Evolutionary conservation across 768 basidiomycete genomes (phyloP).

Genomic region (Mycena polygramma): DNA sequence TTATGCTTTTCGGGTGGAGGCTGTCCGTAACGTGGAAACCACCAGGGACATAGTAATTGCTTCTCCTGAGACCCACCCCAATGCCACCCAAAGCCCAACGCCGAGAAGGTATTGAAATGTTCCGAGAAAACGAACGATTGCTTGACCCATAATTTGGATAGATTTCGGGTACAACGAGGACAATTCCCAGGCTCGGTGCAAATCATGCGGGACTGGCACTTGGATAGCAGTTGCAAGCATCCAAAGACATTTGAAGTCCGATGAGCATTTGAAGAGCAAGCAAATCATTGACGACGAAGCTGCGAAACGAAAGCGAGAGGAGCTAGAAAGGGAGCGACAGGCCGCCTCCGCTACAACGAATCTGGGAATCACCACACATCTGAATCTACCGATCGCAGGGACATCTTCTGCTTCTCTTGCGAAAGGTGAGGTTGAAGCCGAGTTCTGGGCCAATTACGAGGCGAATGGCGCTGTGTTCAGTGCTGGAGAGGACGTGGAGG

Average conservation of each 20-base stretch:
- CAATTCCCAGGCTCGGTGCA: background rate
- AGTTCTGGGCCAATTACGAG: constrained; percentile 8
- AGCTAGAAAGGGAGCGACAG: too few relatives aligned
- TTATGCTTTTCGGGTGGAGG: background rate
- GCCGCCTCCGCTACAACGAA: background rate
- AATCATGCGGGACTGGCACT: background rate
- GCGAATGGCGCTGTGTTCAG: constrained; percentile 6
- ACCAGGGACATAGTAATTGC: background rate
- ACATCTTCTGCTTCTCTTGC: too few relatives aligned
- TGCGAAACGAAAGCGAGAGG: background rate
- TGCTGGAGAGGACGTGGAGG: constrained; percentile 10
- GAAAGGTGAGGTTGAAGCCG: background rate
- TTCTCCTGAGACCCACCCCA: background rate
- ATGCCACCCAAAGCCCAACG: background rate
- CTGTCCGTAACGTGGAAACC: constrained; percentile 6
- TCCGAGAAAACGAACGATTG: too few relatives aligned
- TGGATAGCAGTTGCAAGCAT: background rate
- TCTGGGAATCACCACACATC: too few relatives aligned
- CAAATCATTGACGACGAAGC: background rate
- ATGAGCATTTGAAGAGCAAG: background rate
- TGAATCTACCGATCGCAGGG: too few relatives aligned
- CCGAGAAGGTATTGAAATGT: background rate
- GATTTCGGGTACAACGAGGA: constrained; percentile 4
- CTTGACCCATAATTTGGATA: too few relatives aligned
- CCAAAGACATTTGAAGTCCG: background rate